These are phyloP conservation scores for Agrocybe pediades DNA, from an alignment of 768 basidiomycete species.

Conservation along the genomic window DNA sequence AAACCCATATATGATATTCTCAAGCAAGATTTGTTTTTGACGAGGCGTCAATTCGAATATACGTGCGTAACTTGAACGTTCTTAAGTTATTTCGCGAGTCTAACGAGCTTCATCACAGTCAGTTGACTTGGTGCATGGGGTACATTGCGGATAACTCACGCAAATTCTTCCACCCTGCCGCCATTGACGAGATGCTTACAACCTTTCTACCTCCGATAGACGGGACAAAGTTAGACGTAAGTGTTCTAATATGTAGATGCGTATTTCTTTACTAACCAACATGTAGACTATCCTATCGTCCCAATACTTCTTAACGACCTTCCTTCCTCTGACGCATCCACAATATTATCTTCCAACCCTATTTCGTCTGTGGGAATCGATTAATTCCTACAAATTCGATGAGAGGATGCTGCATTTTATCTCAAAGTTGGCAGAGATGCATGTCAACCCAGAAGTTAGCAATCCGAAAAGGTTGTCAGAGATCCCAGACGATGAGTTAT, in stretches of 20 bases:
- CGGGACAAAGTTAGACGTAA: constrained; percentile 71
- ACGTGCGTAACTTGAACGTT: constrained; percentile 47
- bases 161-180: constrained; percentile 87
- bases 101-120: constrained; percentile 39
- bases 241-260: constrained; percentile 24
- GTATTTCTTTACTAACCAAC: constrained; percentile 11
- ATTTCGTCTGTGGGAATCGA: constrained; percentile 84
- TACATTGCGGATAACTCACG: constrained; percentile 67
- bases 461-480: constrained; percentile 69
- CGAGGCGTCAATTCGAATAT: constrained; percentile 75
- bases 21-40: constrained; percentile 75
- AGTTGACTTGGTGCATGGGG: constrained; percentile 78
- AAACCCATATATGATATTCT: constrained; percentile 74
- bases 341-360: constrained; percentile 83
- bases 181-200: constrained; percentile 86
- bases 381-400: constrained; percentile 89
- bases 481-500: constrained; percentile 70
- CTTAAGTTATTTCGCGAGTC: not conserved
- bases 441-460: constrained; percentile 75
- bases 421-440: constrained; percentile 74
- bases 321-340: constrained; percentile 83
- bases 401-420: constrained; percentile 88
- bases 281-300: constrained; percentile 71
- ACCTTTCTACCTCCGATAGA: constrained; percentile 81
- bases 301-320: constrained; percentile 84